A percentile compares a stretch with the other conserved stretches of the same genome.
phyloP scores from a whole-genome alignment of 768 basidiomycete genomes.

The Podaxis sp. region DNA sequence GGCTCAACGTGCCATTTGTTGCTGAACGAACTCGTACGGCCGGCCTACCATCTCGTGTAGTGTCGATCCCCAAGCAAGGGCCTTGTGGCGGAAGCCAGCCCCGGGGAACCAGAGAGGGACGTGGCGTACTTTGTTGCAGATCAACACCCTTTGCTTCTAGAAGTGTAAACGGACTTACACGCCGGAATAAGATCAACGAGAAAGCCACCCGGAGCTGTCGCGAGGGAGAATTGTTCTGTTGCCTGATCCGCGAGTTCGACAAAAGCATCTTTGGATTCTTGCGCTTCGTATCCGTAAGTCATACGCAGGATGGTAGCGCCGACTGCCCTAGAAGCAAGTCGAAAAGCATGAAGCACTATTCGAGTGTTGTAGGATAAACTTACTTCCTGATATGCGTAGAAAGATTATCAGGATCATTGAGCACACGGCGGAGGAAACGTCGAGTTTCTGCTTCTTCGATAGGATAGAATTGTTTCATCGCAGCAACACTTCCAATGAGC shows the following conservation, averaged over 20 bases:
- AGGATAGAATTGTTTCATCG: conserved; percentile 41
- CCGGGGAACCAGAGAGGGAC: conserved; percentile 67
- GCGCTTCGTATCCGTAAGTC: conserved; percentile 53
- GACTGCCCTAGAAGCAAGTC: conserved; percentile 34
- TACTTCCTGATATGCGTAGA: conserved; percentile 47
- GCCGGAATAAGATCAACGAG: conserved; percentile 51
- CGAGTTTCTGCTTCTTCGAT: conserved; percentile 46
- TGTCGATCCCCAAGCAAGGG: conserved; percentile 50
- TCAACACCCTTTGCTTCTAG: conserved; percentile 6
- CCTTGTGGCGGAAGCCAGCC: conserved; percentile 53
- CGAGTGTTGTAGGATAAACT: conserved; percentile 17
- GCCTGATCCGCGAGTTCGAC: conserved; percentile 52
- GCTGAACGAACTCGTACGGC: conserved; percentile 57
- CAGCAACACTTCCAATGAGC: conserved; percentile 42
- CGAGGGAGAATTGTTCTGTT: conserved; percentile 51
- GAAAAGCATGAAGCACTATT: conserved; percentile 5
- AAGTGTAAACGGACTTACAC: conserved; percentile 28
- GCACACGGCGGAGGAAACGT: conserved; percentile 44
- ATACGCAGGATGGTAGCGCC: conserved; percentile 54
- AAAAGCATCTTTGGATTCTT: conserved; percentile 49
- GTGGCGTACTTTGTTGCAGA: conserved; percentile 43
- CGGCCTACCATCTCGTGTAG: conserved; percentile 53
- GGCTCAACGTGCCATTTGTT: conserved; percentile 47
- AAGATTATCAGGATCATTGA: conserved; percentile 46
- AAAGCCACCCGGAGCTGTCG: conserved; percentile 50